Evolutionary conservation across 257 asterid species (phyloP).

Genomic region (Scutellaria baicalensis): DNA sequence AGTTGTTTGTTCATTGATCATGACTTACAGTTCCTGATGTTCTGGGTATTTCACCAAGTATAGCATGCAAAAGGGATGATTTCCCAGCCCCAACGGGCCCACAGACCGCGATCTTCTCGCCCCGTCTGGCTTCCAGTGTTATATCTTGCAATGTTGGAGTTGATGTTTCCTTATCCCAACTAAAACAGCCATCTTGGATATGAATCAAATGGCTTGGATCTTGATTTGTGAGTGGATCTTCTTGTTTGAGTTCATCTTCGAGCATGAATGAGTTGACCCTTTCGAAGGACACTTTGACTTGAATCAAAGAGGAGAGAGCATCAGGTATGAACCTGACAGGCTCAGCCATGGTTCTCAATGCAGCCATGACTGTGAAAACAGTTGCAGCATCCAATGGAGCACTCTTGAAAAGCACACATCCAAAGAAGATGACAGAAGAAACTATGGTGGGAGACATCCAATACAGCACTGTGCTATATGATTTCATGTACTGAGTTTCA

Average conservation of each 20-base stretch:
- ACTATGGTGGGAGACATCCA: conserved; percentile 73
- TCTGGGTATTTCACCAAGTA: conserved; percentile 66
- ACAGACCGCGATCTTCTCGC: conserved; percentile 63
- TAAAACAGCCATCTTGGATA: conserved; percentile 40
- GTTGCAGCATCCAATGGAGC: conserved; percentile 58
- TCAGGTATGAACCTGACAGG: conserved; percentile 64
- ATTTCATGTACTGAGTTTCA: conserved; percentile 37
- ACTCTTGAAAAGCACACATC: conserved; percentile 46
- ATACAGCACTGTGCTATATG: conserved; percentile 31
- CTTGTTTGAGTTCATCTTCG: conserved; percentile 56
- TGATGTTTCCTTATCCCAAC: conserved; percentile 48
- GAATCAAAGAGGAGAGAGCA: conserved; percentile 51
- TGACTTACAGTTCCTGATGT: conserved; percentile 57
- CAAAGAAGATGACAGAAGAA: conserved; percentile 51
- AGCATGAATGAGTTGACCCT: conserved; percentile 52
- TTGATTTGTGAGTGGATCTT: background rate
- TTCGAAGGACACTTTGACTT: conserved; percentile 61
- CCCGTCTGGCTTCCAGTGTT: conserved; percentile 26
- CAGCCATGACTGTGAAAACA: conserved; percentile 61
- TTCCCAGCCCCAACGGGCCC: conserved; percentile 82
- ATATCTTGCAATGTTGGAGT: conserved; percentile 26
- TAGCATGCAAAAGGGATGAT: conserved; percentile 57
- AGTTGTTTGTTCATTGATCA: background rate
- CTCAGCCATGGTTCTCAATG: conserved; percentile 53
- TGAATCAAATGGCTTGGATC: conserved; percentile 15